Base-by-base conservation (phyloP, 2,329 filamentous ascomycete genomes). In the Colletotrichum liaoningense region DNA sequence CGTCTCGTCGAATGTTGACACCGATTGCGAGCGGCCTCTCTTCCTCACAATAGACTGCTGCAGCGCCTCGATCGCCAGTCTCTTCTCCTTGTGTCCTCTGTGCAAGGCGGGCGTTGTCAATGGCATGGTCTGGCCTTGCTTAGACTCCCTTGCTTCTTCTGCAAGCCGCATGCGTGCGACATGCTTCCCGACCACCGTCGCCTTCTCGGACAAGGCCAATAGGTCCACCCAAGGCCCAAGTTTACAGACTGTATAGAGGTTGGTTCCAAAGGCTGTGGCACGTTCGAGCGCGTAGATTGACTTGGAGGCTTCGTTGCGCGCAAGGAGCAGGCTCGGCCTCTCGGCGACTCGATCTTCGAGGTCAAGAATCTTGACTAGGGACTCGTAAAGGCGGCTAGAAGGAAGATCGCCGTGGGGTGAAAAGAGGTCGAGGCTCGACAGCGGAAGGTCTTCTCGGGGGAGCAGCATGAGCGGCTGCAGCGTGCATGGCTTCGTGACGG, bases 191-290 rank as follows among this genome's bases (percentile, higher is more conserved):
- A 84, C 83, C 2, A 84, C 86, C 0, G 88, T 89, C 52, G 90
- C 89, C 52, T 85, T 80, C 12, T 81, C 79, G 28, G 83, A 82
- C 33, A 95, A 83, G 7, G 86, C 83, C 46, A 88, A 85, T 64
- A 93, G 79, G 74, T 91, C 88, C 26, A 93, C 86, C 92, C 93
- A 94, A 24, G 84, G 81, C 2, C 90, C 92, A 56, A 97, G 84
- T 77, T 89, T 91, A 80, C 92, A 95, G 30, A 94, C 80, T 12
- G 90, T 89, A 79, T 94, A 95, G 4, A 93, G 84, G 1, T 88
- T 88, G n/a, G 55, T 30, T 16, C 49, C 55, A 5, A 30, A 30
- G 59, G 84, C 81, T 19, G 86, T 84, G 46, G 93, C 90, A 28
- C 90, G 87, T 83, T 95, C 93, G n/a, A 94, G 83, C 14, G 88